Percentiles rank a stretch among this genome's conserved stretches.
These are phyloP conservation scores for Sordariomycetes sp. DNA, from an alignment of 2,329 filamentous ascomycete genomes.

Conservation along the genomic window DNA sequence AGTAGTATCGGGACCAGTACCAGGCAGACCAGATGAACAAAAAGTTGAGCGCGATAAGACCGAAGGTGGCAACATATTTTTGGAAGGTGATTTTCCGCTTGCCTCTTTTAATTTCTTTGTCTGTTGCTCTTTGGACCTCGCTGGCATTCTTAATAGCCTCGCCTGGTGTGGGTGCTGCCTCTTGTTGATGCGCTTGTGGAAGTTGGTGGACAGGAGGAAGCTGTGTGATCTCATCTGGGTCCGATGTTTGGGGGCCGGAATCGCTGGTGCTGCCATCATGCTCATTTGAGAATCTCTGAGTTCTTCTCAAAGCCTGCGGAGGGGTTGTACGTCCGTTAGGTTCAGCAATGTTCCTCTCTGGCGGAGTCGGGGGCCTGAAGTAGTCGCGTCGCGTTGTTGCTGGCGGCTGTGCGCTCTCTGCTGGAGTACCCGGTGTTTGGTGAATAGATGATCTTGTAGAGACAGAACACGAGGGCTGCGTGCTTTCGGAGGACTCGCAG, in stretches of 20 bases:
- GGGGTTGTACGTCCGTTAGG: neutral
- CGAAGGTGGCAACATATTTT: slow-evolving; percentile 4
- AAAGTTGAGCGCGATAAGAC: slow-evolving; percentile 6
- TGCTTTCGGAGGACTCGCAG: neutral
- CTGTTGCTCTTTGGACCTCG: slow-evolving; percentile 1
- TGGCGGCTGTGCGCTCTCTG: neutral
- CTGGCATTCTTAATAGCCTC: slow-evolving; percentile 2
- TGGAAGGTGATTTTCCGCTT: slow-evolving; percentile 5
- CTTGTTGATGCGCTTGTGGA: neutral
- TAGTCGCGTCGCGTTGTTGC: neutral
- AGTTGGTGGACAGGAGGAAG: neutral
- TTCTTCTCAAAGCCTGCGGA: neutral
- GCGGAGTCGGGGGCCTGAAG: slow-evolving; percentile 1
- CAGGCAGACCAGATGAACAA: slow-evolving; percentile 15
- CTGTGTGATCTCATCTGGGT: neutral
- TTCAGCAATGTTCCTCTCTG: neutral
- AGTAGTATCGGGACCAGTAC: slow-evolving; percentile 15
- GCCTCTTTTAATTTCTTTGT: slow-evolving; percentile 1
- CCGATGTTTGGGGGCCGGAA: neutral
- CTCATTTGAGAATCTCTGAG: neutral
- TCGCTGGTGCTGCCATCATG: neutral
- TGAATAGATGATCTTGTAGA: neutral
- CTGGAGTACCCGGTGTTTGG: slow-evolving; percentile 1
- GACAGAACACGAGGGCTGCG: neutral
- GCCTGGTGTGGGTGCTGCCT: neutral